Percentiles rank a stretch among this genome's conserved stretches.
Evolutionary conservation across 129 eudicot species (phyloP).

Genomic region (Erigeron canadensis): DNA sequence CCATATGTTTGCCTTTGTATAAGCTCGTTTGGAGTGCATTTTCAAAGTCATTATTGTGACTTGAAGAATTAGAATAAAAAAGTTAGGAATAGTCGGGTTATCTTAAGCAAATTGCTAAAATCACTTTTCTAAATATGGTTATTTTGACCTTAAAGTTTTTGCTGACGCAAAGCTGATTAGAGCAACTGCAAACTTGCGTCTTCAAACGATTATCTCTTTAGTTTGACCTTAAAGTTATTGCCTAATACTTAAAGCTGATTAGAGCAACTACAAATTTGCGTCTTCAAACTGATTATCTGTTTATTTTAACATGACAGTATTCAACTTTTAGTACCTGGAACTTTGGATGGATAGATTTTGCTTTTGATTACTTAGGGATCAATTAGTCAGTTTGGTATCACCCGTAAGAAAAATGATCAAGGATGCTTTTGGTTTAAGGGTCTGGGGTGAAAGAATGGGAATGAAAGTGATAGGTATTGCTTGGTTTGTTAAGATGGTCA

Average conservation of each 20-base stretch:
- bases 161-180: not conserved
- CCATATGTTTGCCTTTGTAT: conserved; percentile 1
- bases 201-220: not conserved
- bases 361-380: not conserved
- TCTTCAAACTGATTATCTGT: not conserved
- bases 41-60: not conserved
- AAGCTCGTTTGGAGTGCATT: not conserved
- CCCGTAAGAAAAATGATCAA: not conserved
- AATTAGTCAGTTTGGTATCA: not conserved
- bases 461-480: too few relatives aligned
- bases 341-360: not conserved
- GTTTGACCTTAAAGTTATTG: not conserved
- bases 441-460: too few relatives aligned
- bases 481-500: too few relatives aligned
- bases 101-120: conserved; percentile 5
- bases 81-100: not conserved
- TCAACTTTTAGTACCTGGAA: not conserved
- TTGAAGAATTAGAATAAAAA: not conserved
- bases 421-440: too few relatives aligned
- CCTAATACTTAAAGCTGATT: not conserved
- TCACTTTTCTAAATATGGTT: not conserved
- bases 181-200: not conserved
- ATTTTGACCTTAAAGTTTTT: not conserved
- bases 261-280: not conserved
- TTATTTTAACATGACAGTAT: not conserved